Evolutionary conservation across 2,329 filamentous ascomycete species (phyloP), one percentile per base, ranked within the genome.

Genomic region (Coniochaeta ligniaria): DNA sequence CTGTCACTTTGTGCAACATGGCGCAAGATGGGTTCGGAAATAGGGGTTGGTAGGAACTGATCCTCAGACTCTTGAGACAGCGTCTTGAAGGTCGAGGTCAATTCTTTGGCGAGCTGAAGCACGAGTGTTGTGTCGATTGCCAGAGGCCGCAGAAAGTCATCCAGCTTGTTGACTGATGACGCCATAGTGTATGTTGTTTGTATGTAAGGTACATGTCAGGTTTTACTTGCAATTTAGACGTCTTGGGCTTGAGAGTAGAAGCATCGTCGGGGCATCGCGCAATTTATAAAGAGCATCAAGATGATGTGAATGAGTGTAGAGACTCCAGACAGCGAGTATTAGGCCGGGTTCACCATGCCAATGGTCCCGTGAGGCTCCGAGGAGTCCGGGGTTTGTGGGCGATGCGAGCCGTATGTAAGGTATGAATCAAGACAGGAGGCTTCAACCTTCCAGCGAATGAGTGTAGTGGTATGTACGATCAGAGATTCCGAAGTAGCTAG

Each of bases 11-110:
- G 68, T 24, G 72, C 72, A 12, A 75, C 72, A 12, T 80, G 82
- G 41, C 80, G 76, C 63, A 87, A 68, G 59, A 87, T 80, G 7
- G 81, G 80, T 64, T 86, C 83, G 3, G 82, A 83, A 65, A 87
- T 84, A 55, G 84, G 84, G 3, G 84, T 87, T 12, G 83, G 76
- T 36, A 87, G 70, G 66, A 87, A 87, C 68, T 87, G 84, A 43
- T 81, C 73, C 24, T 72, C 62, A 1, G 83, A 83, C 38, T 83
- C 72, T 60, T 79, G 78, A 24, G 84, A 81, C 54, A 87, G 73
- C 7, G 72, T 67, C 24, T 69, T 71, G 65, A 84, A 87, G 26
- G 75, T 80, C 14, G 66, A 64, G 58, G 75, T 71, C 50, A 87
- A 77, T 57, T 75, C 75, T 41, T 69, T 72, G 6, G 83, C 79